phyloP scores from a whole-genome alignment of 352 stramenopile genomes.

The Aphanomyces cochlioides region DNA sequence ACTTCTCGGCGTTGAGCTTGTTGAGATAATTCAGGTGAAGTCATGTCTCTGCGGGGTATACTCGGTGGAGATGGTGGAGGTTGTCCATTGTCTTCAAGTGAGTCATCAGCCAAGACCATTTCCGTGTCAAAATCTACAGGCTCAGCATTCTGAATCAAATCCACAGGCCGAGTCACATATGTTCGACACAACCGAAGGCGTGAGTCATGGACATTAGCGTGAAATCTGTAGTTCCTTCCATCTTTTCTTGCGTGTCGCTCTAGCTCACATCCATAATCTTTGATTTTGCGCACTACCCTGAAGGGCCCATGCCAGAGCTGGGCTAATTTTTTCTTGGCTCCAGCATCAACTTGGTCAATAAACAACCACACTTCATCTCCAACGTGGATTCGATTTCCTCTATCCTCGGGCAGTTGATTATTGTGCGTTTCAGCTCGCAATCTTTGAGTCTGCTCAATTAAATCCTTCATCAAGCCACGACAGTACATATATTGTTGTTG shows the following conservation, averaged over 20 bases:
- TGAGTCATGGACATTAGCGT: conserved; percentile 1
- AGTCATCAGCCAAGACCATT: background rate
- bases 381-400: no score
- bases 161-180: background rate
- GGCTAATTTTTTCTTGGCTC: conserved; percentile 5
- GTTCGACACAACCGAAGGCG: background rate
- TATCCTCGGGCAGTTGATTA: no score
- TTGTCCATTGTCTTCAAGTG: background rate
- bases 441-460: no score
- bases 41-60: background rate
- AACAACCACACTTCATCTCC: background rate
- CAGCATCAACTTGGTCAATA: background rate
- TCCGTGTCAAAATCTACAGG: background rate
- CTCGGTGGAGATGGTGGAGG: background rate
- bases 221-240: conserved; percentile 4
- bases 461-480: no score
- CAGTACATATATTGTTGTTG: no score
- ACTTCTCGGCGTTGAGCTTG: background rate
- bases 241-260: background rate
- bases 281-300: background rate
- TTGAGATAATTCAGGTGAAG: background rate
- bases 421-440: no score
- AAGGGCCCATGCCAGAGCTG: background rate
- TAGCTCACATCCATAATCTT: background rate
- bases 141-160: background rate